These are phyloP conservation scores for Russula abietina DNA, from an alignment of 768 basidiomycete species.

Conservation along the genomic window DNA sequence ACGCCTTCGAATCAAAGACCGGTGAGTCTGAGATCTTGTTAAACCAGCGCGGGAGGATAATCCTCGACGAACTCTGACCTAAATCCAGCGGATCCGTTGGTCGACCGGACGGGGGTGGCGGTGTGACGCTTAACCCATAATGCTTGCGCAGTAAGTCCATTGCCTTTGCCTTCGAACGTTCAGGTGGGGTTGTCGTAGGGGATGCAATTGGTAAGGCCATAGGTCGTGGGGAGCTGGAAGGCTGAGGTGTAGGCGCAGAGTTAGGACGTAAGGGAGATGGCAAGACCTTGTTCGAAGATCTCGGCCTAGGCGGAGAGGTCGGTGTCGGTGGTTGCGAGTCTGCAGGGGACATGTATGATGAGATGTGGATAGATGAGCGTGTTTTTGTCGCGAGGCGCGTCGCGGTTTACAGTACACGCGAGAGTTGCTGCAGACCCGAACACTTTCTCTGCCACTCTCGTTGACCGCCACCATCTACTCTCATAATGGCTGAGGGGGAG, in stretches of 20 bases:
- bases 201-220: not conserved
- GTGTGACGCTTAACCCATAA: slow-evolving; percentile 77
- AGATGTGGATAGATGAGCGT: not conserved
- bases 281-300: slow-evolving; percentile 14
- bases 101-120: slow-evolving; percentile 54
- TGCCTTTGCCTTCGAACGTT: slow-evolving; percentile 40
- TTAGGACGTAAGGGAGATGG: slow-evolving; percentile 20
- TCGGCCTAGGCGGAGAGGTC: slow-evolving; percentile 16
- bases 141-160: slow-evolving; percentile 78
- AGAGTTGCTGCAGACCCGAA: not conserved
- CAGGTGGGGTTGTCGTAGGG: slow-evolving; percentile 14
- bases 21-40: slow-evolving; percentile 53
- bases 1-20: slow-evolving; percentile 75
- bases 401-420: not conserved
- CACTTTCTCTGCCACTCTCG: not conserved
- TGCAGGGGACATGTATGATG: slow-evolving; percentile 13
- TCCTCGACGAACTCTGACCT: slow-evolving; percentile 38
- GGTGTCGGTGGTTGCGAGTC: slow-evolving; percentile 7
- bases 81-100: slow-evolving; percentile 76
- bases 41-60: not conserved
- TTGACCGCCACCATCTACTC: not conserved
- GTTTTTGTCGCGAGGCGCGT: slow-evolving; percentile 2
- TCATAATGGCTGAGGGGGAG: not conserved
- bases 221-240: not conserved
- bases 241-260: slow-evolving; percentile 16